A percentile compares a stretch with the other conserved stretches of the same genome.
Evolutionary conservation across 768 basidiomycete species (phyloP).

Genomic region (Dendrothele bispora): DNA sequence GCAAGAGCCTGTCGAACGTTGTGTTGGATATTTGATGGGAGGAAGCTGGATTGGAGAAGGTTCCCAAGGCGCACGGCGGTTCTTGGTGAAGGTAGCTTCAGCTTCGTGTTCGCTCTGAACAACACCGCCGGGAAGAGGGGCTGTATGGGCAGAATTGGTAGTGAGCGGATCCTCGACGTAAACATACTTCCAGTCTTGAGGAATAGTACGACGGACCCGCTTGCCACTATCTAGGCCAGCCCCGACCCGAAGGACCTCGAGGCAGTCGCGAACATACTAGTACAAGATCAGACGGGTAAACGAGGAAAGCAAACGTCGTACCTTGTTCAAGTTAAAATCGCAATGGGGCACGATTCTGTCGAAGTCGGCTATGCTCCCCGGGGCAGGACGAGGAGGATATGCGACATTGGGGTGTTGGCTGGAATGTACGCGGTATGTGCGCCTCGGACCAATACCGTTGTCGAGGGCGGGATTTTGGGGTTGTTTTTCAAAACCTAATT

Average conservation of each 20-base stretch:
- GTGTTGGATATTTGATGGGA: conserved; percentile 50
- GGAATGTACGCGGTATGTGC: conserved; percentile 75
- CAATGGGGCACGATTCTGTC: conserved; percentile 94
- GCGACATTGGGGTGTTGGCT: conserved; percentile 61
- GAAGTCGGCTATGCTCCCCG: conserved; percentile 85
- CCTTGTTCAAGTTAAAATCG: conserved; percentile 85
- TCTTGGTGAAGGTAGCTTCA: conserved; percentile 36
- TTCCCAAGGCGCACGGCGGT: conserved; percentile 66
- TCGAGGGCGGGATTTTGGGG: conserved; percentile 8
- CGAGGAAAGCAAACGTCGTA: conserved; percentile 32
- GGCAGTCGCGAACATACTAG: conserved; percentile 94
- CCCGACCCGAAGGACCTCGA: conserved; percentile 91
- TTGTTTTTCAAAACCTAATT: background rate
- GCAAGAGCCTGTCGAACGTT: conserved; percentile 63
- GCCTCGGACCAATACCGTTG: conserved; percentile 53
- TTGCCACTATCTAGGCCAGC: conserved; percentile 84
- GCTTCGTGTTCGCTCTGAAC: conserved; percentile 3
- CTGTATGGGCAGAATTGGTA: too few relatives aligned
- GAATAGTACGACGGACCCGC: conserved; percentile 69
- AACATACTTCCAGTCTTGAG: conserved; percentile 87
- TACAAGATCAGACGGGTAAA: background rate
- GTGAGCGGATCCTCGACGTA: conserved; percentile 56
- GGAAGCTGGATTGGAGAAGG: conserved; percentile 43
- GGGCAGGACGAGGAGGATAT: conserved; percentile 84
- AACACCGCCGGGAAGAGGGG: background rate